phyloP scores from a whole-genome alignment of 2,329 filamentous ascomycete genomes.

The Talaromyces sp. region DNA sequence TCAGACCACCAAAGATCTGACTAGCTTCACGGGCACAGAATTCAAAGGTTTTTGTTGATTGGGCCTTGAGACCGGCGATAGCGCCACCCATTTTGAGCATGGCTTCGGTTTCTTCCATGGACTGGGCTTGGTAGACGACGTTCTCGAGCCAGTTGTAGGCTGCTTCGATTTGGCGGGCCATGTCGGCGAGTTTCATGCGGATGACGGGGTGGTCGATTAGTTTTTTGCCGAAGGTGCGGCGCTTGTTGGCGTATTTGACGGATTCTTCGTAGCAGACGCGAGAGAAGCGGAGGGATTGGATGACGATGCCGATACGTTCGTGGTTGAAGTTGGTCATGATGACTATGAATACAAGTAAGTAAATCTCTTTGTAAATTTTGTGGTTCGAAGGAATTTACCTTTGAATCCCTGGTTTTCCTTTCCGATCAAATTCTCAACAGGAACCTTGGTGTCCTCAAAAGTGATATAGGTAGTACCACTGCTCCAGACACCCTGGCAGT shows the following conservation, averaged over 20 bases:
- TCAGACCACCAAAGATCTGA: slow-evolving; percentile 95
- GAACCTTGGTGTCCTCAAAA: slow-evolving; percentile 98
- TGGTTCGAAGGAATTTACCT: slow-evolving; percentile 43
- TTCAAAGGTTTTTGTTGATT: slow-evolving; percentile 91
- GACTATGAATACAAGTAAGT: slow-evolving; percentile 50
- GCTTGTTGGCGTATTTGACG: slow-evolving; percentile 96
- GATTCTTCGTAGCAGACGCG: slow-evolving; percentile 97
- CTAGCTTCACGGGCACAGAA: slow-evolving; percentile 95
- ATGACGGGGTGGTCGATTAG: slow-evolving; percentile 97
- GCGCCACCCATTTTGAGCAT: slow-evolving; percentile 94
- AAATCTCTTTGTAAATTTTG: background rate
- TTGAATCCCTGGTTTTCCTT: slow-evolving; percentile 99
- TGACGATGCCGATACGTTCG: slow-evolving; percentile 97
- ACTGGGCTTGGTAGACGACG: slow-evolving; percentile 85
- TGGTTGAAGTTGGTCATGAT: slow-evolving; percentile 99
- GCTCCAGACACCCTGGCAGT: slow-evolving; percentile 96
- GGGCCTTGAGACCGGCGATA: slow-evolving; percentile 91
- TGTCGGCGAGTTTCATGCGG: slow-evolving; percentile 94
- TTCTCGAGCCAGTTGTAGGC: slow-evolving; percentile 97
- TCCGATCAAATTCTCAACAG: slow-evolving; percentile 96
- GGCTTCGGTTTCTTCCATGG: slow-evolving; percentile 91
- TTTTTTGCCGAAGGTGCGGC: slow-evolving; percentile 92
- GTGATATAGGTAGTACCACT: slow-evolving; percentile 96
- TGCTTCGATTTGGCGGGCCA: slow-evolving; percentile 96
- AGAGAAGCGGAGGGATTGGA: slow-evolving; percentile 92